These are phyloP conservation scores for Pestalotiopsis sp. DNA, from an alignment of 2,329 filamentous ascomycete species.

Conservation along the genomic window DNA sequence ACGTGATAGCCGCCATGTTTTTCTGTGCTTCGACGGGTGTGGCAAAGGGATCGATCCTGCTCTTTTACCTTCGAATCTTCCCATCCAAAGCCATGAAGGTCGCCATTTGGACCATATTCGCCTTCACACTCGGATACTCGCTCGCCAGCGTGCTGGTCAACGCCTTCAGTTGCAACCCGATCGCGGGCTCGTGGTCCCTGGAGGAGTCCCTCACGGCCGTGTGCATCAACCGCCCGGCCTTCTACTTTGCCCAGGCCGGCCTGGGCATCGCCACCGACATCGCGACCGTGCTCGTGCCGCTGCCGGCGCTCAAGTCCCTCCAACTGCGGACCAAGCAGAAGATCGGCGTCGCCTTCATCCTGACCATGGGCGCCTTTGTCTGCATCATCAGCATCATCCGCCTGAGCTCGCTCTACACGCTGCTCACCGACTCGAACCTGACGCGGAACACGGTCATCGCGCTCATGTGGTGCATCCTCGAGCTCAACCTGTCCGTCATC, in stretches of 20 bases:
- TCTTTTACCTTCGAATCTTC: slow-evolving; percentile 30
- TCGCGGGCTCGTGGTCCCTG: slow-evolving; percentile 25
- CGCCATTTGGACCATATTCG: slow-evolving; percentile 25
- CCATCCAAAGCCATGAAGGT: slow-evolving; percentile 22
- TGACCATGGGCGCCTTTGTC: slow-evolving; percentile 32
- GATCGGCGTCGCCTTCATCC: slow-evolving; percentile 42
- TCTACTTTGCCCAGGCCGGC: slow-evolving; percentile 29
- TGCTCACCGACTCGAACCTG: slow-evolving; percentile 19
- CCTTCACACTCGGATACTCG: slow-evolving; percentile 25
- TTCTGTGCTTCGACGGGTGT: slow-evolving; percentile 23
- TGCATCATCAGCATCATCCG: slow-evolving; percentile 25
- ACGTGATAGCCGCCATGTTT: slow-evolving; percentile 22
- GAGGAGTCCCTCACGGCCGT: slow-evolving; percentile 22
- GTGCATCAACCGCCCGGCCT: slow-evolving; percentile 27
- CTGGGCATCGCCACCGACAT: slow-evolving; percentile 29
- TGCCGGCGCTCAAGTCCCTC: slow-evolving; percentile 46
- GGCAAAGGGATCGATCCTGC: slow-evolving; percentile 27
- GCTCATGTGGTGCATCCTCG: slow-evolving; percentile 27
- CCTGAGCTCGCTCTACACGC: slow-evolving; percentile 18
- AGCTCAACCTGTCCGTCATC: slow-evolving; percentile 28
- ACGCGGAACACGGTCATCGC: slow-evolving; percentile 21
- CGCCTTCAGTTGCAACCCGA: slow-evolving; percentile 28
- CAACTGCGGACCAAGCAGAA: slow-evolving; percentile 44
- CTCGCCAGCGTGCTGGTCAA: slow-evolving; percentile 25
- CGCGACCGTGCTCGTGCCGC: slow-evolving; percentile 35